phyloP scores from a whole-genome alignment of 495 filamentous ascomycete species.

The Aspergillus nanangensis region DNA sequence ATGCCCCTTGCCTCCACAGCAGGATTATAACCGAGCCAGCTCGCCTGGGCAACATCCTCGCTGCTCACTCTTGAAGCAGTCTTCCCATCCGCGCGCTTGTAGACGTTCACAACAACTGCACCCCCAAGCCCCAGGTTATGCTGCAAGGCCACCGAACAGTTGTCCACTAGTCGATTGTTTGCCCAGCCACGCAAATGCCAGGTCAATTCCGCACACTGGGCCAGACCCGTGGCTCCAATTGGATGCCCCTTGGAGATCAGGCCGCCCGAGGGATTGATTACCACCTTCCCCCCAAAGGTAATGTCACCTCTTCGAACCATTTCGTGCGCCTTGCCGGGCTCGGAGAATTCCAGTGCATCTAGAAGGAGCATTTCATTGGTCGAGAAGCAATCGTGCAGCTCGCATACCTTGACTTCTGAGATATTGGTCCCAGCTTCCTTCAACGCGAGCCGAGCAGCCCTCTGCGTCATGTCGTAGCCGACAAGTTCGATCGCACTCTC shows the following conservation, averaged over 20 bases:
- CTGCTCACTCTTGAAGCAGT: slow-evolving; percentile 47
- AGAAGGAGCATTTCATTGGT: slow-evolving; percentile 85
- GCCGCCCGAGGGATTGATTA: slow-evolving; percentile 88
- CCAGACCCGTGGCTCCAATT: slow-evolving; percentile 81
- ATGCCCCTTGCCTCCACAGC: slow-evolving; percentile 64
- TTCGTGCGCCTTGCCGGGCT: slow-evolving; percentile 80
- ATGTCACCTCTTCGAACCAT: slow-evolving; percentile 82
- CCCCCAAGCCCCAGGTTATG: not conserved
- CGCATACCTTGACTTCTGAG: slow-evolving; percentile 72
- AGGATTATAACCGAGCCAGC: slow-evolving; percentile 82
- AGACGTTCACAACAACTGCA: not conserved
- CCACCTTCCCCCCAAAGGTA: slow-evolving; percentile 77
- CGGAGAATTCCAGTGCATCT: slow-evolving; percentile 74
- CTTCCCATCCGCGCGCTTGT: slow-evolving; percentile 67
- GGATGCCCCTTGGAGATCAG: slow-evolving; percentile 94
- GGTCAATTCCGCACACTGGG: slow-evolving; percentile 87
- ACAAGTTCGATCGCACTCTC: slow-evolving; percentile 74
- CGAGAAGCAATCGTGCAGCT: slow-evolving; percentile 93
- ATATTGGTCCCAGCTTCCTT: slow-evolving; percentile 65
- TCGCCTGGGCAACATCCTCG: slow-evolving; percentile 53
- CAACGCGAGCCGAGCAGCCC: slow-evolving; percentile 49
- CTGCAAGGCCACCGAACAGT: slow-evolving; percentile 30
- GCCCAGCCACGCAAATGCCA: slow-evolving; percentile 96
- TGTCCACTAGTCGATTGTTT: slow-evolving; percentile 71
- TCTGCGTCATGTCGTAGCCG: slow-evolving; percentile 77